Conservation (phyloP, 805 yeast genomes). For the Helenozyma rhizophorensis region DNA sequence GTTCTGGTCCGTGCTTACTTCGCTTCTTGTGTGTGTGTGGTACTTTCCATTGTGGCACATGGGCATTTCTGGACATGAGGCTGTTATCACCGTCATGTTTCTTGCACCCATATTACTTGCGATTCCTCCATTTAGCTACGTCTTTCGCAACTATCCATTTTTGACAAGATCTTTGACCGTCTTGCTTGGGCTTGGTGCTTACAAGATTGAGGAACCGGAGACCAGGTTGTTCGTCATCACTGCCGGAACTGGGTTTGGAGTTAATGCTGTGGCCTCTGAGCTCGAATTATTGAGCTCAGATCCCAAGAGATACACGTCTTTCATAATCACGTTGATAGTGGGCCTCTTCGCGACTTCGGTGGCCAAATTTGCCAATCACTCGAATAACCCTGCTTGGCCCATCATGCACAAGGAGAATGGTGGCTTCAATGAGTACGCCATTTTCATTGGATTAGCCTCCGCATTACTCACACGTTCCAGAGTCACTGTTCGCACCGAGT, state of each 20-base stretch:
- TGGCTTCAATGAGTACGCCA: conserved; percentile 74
- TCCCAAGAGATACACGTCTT: conserved; percentile 36
- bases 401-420: conserved; percentile 82
- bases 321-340: conserved; percentile 53
- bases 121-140: conserved; percentile 28
- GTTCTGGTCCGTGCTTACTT: conserved; percentile 81
- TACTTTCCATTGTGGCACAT: conserved; percentile 96
- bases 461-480: conserved; percentile 56
- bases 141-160: conserved; percentile 43
- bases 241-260: conserved; percentile 60
- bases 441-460: conserved; percentile 56
- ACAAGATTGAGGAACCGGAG: conserved; percentile 63
- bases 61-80: conserved; percentile 96
- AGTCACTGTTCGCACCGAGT: conserved; percentile 2
- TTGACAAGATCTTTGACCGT: conserved; percentile 53
- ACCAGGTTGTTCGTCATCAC: conserved; percentile 61
- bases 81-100: conserved; percentile 49
- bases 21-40: conserved; percentile 87
- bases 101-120: conserved; percentile 55
- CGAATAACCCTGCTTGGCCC: conserved; percentile 97
- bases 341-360: conserved; percentile 76
- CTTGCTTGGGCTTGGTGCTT: conserved; percentile 72
- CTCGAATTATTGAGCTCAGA: conserved; percentile 31
- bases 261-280: conserved; percentile 56
- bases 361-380: conserved; percentile 67